Base-by-base conservation (phyloP, 345 rosid species). In the Citrus australasica region DNA sequence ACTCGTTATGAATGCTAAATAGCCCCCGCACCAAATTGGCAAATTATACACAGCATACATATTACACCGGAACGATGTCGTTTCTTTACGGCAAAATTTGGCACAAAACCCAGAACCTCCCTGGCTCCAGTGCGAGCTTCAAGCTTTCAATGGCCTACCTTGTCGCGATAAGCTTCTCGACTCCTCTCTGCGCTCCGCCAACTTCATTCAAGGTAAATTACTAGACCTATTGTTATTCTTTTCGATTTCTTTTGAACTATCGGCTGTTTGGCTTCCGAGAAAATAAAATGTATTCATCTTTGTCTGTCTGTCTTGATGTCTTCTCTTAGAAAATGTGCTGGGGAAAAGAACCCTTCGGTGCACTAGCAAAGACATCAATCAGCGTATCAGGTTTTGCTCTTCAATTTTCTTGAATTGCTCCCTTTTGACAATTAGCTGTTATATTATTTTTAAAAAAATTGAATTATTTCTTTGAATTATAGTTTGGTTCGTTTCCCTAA, bases 131-230 rank as follows among this genome's bases (percentile, higher is more conserved):
- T 4, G 14, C 13, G 21, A 63, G 69, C 27, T 66, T 53, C 58
- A 53, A 46, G 21, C 22, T 75, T 48, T 63, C 74, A 38, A 83
- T 86, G 88, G 88, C 84, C 56, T 35, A 38, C 70, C 16, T 64
- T 2, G 27, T 83, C 71, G 76, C 77, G 53, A 19, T 68, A 13
- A 74, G 67, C 73, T 79, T 79, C 66, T 69, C 22, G 27, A 21
- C 5, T 63, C 83, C 74, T 69, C 74, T 79, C 37, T 40, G 69
- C 35, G 33, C 76, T 27, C 35, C 76, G 0, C 79, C 70, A 19
- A 10, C 27, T 62, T 25, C 72, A 35, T 2, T 17, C 73, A 56
- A 79, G 83, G 88, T 83, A 56, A 73, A 48, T 66, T 33, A 21
- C 72, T 66, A 51, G 63, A 33, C 56, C 27, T 2, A 6, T 1